These are phyloP conservation scores for Cerioporus squamosus DNA, from an alignment of 1,284 basidiomycete species.

Conservation along the genomic window DNA sequence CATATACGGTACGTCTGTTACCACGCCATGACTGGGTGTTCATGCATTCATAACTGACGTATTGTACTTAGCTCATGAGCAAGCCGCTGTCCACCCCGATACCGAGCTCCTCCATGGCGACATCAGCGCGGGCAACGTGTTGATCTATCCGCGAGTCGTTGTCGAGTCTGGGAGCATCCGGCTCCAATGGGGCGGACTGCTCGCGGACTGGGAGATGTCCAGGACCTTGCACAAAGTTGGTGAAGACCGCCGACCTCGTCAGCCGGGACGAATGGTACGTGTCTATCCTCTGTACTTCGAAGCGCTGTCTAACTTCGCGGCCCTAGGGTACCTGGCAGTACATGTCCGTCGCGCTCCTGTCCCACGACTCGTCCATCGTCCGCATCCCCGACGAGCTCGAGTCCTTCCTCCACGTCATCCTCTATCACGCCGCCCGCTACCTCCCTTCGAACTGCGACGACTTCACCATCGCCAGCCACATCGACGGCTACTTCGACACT, in stretches of 20 bases:
- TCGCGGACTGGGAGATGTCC: slow-evolving; percentile 18
- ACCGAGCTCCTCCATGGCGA: slow-evolving; percentile 8
- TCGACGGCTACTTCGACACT: not conserved
- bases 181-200: not conserved
- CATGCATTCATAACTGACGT: not conserved
- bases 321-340: slow-evolving; percentile 7
- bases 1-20: slow-evolving; percentile 6
- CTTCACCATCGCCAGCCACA: not conserved
- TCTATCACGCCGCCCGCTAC: slow-evolving; percentile 12
- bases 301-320: not conserved
- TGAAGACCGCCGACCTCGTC: not conserved
- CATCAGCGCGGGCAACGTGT: slow-evolving; percentile 12
- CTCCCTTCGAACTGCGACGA: slow-evolving; percentile 1
- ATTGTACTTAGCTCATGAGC: slow-evolving; percentile 1
- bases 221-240: not conserved
- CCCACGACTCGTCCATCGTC: not conserved
- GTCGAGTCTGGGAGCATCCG: not conserved
- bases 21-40: not conserved
- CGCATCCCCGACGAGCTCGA: slow-evolving; percentile 3
- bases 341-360: not conserved
- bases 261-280: slow-evolving; percentile 5
- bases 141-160: slow-evolving; percentile 4
- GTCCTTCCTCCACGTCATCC: slow-evolving; percentile 8
- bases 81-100: not conserved
- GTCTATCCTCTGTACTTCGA: not conserved